These are phyloP conservation scores for Leishmania martiniquensis DNA, from an alignment of 208 protist genomes.

Conservation along the genomic window DNA sequence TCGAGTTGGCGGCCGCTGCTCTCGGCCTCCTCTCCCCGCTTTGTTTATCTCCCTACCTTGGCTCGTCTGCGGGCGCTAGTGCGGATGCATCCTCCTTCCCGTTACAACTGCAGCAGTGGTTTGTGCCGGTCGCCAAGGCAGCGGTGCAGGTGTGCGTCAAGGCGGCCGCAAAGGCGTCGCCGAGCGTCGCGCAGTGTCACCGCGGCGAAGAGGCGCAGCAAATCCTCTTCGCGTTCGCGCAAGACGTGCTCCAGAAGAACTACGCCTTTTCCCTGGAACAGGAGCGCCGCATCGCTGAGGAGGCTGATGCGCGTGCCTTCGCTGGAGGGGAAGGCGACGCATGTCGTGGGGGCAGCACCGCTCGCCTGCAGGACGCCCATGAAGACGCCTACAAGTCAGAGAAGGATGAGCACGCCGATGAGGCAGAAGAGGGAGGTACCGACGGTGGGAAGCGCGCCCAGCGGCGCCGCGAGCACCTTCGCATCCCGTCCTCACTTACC, in stretches of 20 bases:
- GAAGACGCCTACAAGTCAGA: conserved; percentile 41
- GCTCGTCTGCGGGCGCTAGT: background rate
- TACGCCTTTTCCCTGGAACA: conserved; percentile 67
- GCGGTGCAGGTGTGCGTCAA: conserved; percentile 33
- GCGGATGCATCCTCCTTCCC: conserved; percentile 9
- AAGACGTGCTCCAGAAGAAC: conserved; percentile 90
- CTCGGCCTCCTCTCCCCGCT: conserved; percentile 68
- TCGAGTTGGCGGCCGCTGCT: conserved; percentile 38
- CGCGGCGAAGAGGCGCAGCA: conserved; percentile 21
- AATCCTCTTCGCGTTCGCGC: conserved; percentile 75
- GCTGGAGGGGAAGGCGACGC: background rate
- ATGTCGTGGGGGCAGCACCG: background rate
- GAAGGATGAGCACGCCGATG: conserved; percentile 23
- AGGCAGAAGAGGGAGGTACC: background rate
- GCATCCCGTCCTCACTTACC: conserved; percentile 50
- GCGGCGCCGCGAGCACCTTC: background rate
- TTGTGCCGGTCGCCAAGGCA: conserved; percentile 37
- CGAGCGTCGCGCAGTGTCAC: background rate
- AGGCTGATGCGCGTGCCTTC: conserved; percentile 11
- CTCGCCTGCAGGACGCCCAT: background rate
- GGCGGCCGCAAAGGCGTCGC: background rate
- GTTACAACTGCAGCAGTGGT: conserved; percentile 45
- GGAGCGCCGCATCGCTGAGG: conserved; percentile 56
- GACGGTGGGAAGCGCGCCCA: background rate
- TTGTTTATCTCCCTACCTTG: conserved; percentile 52